Evolutionary conservation across 2,329 filamentous ascomycete species (phyloP).

Genomic region (Exserohilum turcica): DNA sequence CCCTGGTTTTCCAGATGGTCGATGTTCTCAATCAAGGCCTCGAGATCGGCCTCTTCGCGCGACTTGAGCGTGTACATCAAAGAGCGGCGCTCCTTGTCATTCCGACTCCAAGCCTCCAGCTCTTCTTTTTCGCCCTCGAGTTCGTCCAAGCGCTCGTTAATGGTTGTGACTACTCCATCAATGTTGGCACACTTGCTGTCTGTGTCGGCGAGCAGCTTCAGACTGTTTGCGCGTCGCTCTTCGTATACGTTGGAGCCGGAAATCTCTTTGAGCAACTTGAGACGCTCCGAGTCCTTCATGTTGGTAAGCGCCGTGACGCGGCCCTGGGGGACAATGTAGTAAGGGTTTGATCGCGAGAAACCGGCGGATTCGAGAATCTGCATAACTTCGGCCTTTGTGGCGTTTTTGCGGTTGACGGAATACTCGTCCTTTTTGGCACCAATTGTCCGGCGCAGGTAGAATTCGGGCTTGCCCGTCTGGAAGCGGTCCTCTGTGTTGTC

Average conservation of each 20-base stretch:
- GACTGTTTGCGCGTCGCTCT: conserved; percentile 82
- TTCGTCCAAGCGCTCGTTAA: conserved; percentile 85
- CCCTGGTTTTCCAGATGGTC: conserved; percentile 82
- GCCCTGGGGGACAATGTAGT: conserved; percentile 98
- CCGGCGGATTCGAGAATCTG: conserved; percentile 94
- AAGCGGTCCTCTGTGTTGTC: conserved; percentile 97
- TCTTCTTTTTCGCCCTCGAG: conserved; percentile 98
- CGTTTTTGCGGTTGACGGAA: conserved; percentile 94
- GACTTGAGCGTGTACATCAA: conserved; percentile 95
- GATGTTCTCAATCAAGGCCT: conserved; percentile 77
- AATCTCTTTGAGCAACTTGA: conserved; percentile 95
- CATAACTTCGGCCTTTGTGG: conserved; percentile 91
- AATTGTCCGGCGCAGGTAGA: conserved; percentile 90
- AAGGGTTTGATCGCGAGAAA: conserved; percentile 95
- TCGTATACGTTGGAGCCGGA: conserved; percentile 98
- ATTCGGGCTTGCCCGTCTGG: conserved; percentile 87
- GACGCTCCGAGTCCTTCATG: conserved; percentile 93
- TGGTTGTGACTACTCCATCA: conserved; percentile 87
- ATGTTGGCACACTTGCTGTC: conserved; percentile 95
- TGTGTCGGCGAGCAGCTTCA: conserved; percentile 97
- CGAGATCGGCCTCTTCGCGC: conserved; percentile 80
- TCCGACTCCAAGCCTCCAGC: conserved; percentile 89
- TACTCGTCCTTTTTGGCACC: conserved; percentile 99
- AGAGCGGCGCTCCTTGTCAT: conserved; percentile 88
- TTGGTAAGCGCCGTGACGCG: conserved; percentile 95